Percentiles rank a stretch among this genome's conserved stretches.
phyloP scores from a whole-genome alignment of 345 rosid genomes.

The Rhodamnia rubescens region DNA sequence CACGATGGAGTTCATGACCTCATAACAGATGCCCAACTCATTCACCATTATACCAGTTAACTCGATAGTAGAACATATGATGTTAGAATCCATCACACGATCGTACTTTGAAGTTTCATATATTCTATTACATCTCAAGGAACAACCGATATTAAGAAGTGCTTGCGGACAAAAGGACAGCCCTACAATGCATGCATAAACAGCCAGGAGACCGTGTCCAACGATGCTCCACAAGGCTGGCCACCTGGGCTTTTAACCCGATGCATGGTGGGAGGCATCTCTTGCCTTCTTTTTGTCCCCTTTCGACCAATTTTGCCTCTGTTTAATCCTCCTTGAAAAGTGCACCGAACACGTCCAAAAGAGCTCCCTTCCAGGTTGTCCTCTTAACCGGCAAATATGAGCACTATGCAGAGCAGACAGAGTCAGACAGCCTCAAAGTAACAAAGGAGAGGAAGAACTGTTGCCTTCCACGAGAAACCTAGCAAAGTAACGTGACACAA shows the following conservation, averaged over 20 bases:
- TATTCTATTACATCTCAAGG: not conserved
- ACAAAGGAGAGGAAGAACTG: not conserved
- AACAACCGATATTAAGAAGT: not conserved
- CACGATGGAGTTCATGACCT: not conserved
- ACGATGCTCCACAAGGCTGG: not conserved
- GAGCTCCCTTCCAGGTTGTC: not conserved
- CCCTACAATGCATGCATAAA: not conserved
- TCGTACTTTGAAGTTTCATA: not conserved
- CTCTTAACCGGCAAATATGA: not conserved
- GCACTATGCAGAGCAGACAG: not conserved
- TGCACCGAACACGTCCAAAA: not conserved
- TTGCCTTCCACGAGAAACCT: not conserved
- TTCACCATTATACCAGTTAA: not conserved
- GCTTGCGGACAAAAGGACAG: not conserved
- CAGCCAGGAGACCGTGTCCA: not conserved
- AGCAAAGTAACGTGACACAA: not conserved
- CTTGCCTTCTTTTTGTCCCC: not conserved
- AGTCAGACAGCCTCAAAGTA: not conserved
- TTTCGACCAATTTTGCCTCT: not conserved
- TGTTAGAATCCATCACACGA: not conserved
- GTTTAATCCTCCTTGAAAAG: not conserved
- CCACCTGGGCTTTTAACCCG: not conserved
- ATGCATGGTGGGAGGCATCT: not conserved
- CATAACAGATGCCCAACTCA: not conserved
- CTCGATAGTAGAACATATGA: not conserved